A percentile compares a stretch with the other conserved stretches of the same genome.
These are phyloP conservation scores for Cryptosporidium xiaoi DNA, from an alignment of 169 alveolate genomes.

Conservation along the genomic window DNA sequence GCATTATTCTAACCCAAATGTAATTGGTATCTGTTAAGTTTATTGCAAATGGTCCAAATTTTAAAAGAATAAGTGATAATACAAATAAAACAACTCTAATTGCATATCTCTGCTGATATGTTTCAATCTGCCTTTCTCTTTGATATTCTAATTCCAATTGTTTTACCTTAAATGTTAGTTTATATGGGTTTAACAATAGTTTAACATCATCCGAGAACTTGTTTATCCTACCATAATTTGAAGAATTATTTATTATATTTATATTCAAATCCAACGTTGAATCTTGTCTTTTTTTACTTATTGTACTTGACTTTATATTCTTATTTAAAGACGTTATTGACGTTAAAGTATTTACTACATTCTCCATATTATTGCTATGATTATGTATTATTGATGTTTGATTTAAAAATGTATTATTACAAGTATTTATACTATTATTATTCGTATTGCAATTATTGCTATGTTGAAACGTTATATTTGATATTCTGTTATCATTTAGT, in stretches of 20 bases:
- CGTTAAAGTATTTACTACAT: background rate
- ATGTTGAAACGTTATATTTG: too few relatives aligned
- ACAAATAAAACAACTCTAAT: conserved; percentile 53
- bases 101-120: conserved; percentile 39
- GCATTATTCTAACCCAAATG: conserved; percentile 32
- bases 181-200: conserved; percentile 19
- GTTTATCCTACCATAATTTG: conserved; percentile 16
- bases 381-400: too few relatives aligned
- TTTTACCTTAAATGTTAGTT: conserved; percentile 38
- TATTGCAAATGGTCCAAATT: conserved; percentile 18
- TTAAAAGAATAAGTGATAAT: conserved; percentile 19
- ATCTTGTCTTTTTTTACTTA: background rate
- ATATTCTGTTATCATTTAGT: background rate
- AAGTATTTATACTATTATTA: too few relatives aligned
- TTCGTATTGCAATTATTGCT: too few relatives aligned
- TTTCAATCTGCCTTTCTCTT: conserved; percentile 29
- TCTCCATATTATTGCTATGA: background rate
- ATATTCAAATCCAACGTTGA: conserved; percentile 29
- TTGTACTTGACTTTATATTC: background rate
- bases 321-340: background rate
- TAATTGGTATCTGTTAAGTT: conserved; percentile 1
- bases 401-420: too few relatives aligned
- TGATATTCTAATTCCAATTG: conserved; percentile 58
- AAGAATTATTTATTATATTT: conserved; percentile 9
- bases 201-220: conserved; percentile 42